Evolutionary conservation across 2,329 filamentous ascomycete genomes (phyloP).

Genomic region (Neofusicoccum laricinum): DNA sequence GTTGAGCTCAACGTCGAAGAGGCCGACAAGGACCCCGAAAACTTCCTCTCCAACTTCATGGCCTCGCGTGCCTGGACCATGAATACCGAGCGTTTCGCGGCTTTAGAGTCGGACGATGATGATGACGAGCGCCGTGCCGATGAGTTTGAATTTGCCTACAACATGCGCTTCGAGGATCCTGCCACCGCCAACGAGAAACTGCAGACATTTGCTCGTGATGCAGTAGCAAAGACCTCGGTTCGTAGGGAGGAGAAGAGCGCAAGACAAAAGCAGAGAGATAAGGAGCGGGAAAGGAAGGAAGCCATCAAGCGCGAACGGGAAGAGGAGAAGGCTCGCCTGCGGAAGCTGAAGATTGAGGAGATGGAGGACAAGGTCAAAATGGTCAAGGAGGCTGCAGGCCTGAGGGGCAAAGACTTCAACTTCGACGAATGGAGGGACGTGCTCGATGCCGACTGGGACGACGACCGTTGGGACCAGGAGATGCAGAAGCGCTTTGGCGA

Average conservation of each 20-base stretch:
- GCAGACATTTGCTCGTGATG: constrained; percentile 83
- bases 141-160: constrained; percentile 88
- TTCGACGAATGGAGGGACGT: constrained; percentile 83
- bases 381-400: constrained; percentile 85
- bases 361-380: constrained; percentile 80
- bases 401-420: constrained; percentile 63
- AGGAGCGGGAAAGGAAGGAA: constrained; percentile 74
- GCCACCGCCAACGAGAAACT: constrained; percentile 83
- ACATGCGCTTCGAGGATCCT: constrained; percentile 92
- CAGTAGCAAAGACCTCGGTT: constrained; percentile 77
- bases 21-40: constrained; percentile 86
- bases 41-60: constrained; percentile 93
- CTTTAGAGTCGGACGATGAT: constrained; percentile 91
- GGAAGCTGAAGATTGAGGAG: constrained; percentile 87
- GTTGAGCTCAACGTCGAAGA: constrained; percentile 61
- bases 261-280: constrained; percentile 74
- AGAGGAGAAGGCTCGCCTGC: constrained; percentile 77
- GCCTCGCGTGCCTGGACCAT: constrained; percentile 84
- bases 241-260: constrained; percentile 77
- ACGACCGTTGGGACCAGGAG: constrained; percentile 84
- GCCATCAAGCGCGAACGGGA: constrained; percentile 72
- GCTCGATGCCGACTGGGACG: constrained; percentile 83
- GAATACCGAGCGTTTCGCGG: constrained; percentile 65
- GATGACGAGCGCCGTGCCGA: constrained; percentile 73
- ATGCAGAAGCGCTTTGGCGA: constrained; percentile 89